Conservation (phyloP, 2,329 filamentous ascomycete species). For the Colletotrichum kahawae region DNA sequence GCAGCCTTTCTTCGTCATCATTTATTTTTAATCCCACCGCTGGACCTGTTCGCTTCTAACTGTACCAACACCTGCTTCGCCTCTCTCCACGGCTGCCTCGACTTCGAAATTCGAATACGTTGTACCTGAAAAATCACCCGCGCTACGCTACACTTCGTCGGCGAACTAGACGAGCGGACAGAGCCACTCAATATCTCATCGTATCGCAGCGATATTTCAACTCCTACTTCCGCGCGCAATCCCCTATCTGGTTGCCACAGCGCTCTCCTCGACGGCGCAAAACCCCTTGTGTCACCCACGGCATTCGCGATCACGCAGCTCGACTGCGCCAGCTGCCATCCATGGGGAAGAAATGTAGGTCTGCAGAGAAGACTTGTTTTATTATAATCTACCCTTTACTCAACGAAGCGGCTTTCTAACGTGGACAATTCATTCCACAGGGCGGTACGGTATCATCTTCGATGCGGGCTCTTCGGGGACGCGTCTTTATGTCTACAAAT, state of each 20-base stretch:
- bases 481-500: constrained; percentile 91
- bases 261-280: neutral
- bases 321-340: constrained; percentile 8
- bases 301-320: neutral
- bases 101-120: neutral
- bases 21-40: neutral
- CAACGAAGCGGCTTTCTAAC: neutral
- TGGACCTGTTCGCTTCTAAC: neutral
- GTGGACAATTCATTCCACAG: constrained; percentile 34
- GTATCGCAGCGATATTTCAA: neutral
- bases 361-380: neutral
- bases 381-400: neutral
- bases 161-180: neutral
- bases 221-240: neutral
- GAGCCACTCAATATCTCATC: neutral
- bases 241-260: neutral
- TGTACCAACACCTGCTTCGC: neutral
- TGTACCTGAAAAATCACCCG: neutral
- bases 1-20: neutral
- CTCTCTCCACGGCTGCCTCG: neutral
- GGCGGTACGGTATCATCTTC: constrained; percentile 89
- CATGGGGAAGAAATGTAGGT: constrained; percentile 43
- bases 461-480: constrained; percentile 98
- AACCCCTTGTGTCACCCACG: neutral
- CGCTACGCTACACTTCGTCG: neutral